These are phyloP conservation scores for Cylindrodendrum hubeiense DNA, from an alignment of 2,329 filamentous ascomycete genomes.

Conservation along the genomic window DNA sequence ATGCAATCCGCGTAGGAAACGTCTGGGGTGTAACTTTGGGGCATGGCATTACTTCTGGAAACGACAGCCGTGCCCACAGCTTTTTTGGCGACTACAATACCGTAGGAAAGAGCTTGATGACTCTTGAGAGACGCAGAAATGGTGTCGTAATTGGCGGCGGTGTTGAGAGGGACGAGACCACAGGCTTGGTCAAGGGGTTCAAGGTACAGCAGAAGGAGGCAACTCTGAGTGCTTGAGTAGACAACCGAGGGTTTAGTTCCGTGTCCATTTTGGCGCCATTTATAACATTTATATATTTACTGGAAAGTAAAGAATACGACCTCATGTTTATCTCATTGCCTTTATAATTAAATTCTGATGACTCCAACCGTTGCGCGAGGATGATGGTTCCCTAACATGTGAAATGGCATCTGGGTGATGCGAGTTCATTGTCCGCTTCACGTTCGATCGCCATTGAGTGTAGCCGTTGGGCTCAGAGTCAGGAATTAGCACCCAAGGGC, in stretches of 20 bases:
- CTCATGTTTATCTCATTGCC: no score
- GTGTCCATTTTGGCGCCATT: not conserved
- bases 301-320: no score
- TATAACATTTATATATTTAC: no score
- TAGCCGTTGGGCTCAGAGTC: no score
- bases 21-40: constrained; percentile 70
- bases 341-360: no score
- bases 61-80: constrained; percentile 58
- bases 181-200: constrained; percentile 53
- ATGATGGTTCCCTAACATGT: no score
- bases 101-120: constrained; percentile 55
- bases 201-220: not conserved
- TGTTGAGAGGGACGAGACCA: constrained; percentile 52
- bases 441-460: no score
- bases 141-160: constrained; percentile 61
- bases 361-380: no score
- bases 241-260: not conserved
- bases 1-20: constrained; percentile 62
- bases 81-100: constrained; percentile 67
- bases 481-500: no score
- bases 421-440: no score
- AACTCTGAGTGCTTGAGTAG: not conserved
- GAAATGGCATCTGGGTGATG: no score
- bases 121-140: constrained; percentile 48
- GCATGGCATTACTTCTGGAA: constrained; percentile 60